Evolutionary conservation across 1,284 basidiomycete species (phyloP).

Genomic region (Tilletia walkeri): DNA sequence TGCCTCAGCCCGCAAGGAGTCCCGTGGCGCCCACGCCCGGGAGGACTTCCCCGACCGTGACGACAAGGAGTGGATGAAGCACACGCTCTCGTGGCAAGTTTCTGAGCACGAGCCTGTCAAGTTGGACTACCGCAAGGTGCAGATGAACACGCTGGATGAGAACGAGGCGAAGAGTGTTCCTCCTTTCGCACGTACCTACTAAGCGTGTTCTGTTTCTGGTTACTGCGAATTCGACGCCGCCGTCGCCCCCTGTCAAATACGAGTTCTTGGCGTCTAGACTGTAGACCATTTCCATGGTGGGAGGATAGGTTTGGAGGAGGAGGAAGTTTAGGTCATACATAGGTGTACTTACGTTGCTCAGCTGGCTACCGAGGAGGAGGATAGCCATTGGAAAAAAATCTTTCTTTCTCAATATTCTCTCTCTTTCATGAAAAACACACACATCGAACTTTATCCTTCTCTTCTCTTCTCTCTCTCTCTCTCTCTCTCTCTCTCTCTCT

Average conservation of each 20-base stretch:
- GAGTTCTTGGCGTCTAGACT: too few species aligned
- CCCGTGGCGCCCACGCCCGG: slow-evolving; percentile 93
- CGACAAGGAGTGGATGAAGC: slow-evolving; percentile 63
- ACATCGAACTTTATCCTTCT: not conserved
- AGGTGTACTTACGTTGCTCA: too few species aligned
- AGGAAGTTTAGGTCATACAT: too few species aligned
- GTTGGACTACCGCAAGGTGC: slow-evolving; percentile 84
- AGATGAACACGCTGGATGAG: slow-evolving; percentile 82
- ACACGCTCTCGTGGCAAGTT: slow-evolving; percentile 48
- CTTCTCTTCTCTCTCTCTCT: not conserved
- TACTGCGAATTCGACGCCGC: too few species aligned
- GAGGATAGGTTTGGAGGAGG: too few species aligned
- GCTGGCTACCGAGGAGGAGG: too few species aligned
- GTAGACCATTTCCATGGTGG: too few species aligned
- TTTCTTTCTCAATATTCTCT: not conserved
- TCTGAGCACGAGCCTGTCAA: slow-evolving; percentile 70
- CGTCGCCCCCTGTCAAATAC: not conserved
- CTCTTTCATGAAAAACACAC: too few species aligned
- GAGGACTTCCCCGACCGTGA: slow-evolving; percentile 86
- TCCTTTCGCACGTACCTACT: slow-evolving; percentile 51
- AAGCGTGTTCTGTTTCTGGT: not conserved
- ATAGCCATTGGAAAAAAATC: not conserved
- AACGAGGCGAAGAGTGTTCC: slow-evolving; percentile 75
- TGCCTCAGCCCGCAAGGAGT: slow-evolving; percentile 93
- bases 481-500: too few species aligned